phyloP scores from a whole-genome alignment of 2,329 filamentous ascomycete genomes.

The Aspergillus hortae region DNA sequence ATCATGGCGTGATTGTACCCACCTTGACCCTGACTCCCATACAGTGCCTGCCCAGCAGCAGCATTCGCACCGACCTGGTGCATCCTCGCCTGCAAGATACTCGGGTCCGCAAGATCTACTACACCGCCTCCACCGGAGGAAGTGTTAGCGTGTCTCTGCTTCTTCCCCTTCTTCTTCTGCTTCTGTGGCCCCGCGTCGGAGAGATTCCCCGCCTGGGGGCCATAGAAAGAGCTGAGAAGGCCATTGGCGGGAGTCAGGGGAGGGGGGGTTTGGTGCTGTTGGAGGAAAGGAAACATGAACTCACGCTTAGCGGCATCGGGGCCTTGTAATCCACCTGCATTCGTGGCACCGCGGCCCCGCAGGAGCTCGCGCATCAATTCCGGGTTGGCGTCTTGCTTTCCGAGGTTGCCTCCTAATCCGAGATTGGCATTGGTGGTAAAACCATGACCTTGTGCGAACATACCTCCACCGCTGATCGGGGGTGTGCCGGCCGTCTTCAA shows the following conservation, averaged over 20 bases:
- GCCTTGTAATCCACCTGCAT: slow-evolving; percentile 64
- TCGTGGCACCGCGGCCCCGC: slow-evolving; percentile 60
- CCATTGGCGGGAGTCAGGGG: slow-evolving; percentile 89
- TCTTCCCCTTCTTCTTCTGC: slow-evolving; percentile 99
- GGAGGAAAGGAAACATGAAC: slow-evolving; percentile 92
- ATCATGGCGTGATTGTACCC: slow-evolving; percentile 84
- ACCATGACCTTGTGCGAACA: slow-evolving; percentile 85
- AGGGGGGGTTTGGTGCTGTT: slow-evolving; percentile 81
- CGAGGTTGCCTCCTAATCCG: slow-evolving; percentile 60
- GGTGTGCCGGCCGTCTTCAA: slow-evolving; percentile 93
- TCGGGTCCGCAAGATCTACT: slow-evolving; percentile 99
- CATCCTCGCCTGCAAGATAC: slow-evolving; percentile 97
- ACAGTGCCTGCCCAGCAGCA: slow-evolving; percentile 77
- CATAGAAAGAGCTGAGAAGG: slow-evolving; percentile 89
- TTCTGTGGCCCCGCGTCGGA: slow-evolving; percentile 85
- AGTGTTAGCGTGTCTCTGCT: slow-evolving; percentile 99
- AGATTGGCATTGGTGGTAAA: slow-evolving; percentile 64
- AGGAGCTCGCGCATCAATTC: slow-evolving; percentile 81
- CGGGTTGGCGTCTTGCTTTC: slow-evolving; percentile 68
- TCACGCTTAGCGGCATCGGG: slow-evolving; percentile 95
- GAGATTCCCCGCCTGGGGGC: slow-evolving; percentile 77
- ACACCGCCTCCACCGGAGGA: slow-evolving; percentile 99
- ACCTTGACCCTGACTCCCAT: slow-evolving; percentile 84
- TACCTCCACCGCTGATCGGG: slow-evolving; percentile 71
- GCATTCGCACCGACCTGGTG: slow-evolving; percentile 78